These are phyloP conservation scores for Eutrema salsugineum DNA, from an alignment of 441 rosid species.

Conservation along the genomic window DNA sequence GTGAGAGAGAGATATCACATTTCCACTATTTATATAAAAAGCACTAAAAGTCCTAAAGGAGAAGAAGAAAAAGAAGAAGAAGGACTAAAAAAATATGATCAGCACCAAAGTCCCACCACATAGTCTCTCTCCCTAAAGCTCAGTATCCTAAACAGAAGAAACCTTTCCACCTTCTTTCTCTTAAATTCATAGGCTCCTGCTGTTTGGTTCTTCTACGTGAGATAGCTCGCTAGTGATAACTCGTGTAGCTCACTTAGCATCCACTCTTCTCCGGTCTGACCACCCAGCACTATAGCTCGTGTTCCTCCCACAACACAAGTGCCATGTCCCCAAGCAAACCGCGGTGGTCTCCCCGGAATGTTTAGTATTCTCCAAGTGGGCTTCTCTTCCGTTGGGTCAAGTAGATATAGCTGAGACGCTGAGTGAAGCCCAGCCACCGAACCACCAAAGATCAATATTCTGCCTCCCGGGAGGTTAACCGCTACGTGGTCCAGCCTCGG, in stretches of 20 bases:
- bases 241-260: conserved; percentile 85
- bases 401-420: conserved; percentile 71
- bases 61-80: background rate
- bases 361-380: conserved; percentile 86
- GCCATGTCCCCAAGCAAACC: conserved; percentile 93
- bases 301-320: conserved; percentile 92
- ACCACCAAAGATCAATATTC: conserved; percentile 82
- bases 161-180: background rate
- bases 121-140: conserved; percentile 8
- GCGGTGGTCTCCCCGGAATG: conserved; percentile 78
- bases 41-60: conserved; percentile 1
- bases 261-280: conserved; percentile 94
- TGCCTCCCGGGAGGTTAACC: conserved; percentile 73
- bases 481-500: conserved; percentile 93
- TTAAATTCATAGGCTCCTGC: background rate
- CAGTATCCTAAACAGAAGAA: conserved; percentile 12
- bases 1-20: background rate
- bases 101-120: conserved; percentile 19
- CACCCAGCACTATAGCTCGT: conserved; percentile 79
- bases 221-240: conserved; percentile 63
- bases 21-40: conserved; percentile 18
- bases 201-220: conserved; percentile 31
- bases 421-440: conserved; percentile 90
- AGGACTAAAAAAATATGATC: conserved; percentile 15
- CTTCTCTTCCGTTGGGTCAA: conserved; percentile 81